These are phyloP conservation scores for Boletus reticuloceps DNA, from an alignment of 768 basidiomycete genomes.

Conservation along the genomic window DNA sequence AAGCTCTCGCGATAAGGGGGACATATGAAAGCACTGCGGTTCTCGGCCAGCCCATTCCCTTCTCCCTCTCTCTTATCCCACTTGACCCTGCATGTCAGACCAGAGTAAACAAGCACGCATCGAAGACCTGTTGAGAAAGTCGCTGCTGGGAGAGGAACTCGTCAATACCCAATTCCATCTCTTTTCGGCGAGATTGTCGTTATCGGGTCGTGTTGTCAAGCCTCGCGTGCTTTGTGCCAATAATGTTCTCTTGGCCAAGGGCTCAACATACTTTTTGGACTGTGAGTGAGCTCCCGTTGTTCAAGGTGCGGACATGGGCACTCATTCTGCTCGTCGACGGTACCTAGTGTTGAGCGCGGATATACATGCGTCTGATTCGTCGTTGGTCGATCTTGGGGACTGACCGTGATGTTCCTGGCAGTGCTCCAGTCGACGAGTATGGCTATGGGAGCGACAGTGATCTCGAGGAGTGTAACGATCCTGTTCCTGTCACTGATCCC, in stretches of 20 bases:
- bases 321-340: too few species aligned
- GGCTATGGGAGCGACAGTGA: not conserved
- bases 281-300: constrained; percentile 12
- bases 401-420: not conserved
- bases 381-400: not conserved
- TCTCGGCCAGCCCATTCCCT: too few species aligned
- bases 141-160: constrained; percentile 26
- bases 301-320: not conserved
- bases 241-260: constrained; percentile 21
- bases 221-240: constrained; percentile 30
- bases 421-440: not conserved
- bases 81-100: not conserved
- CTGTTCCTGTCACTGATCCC: too few species aligned
- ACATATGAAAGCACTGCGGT: too few species aligned
- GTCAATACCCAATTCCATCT: constrained; percentile 31
- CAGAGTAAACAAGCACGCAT: constrained; percentile 11
- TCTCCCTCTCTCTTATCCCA: not conserved
- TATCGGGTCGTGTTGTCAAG: constrained; percentile 4
- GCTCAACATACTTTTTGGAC: constrained; percentile 24
- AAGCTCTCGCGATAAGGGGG: too few species aligned
- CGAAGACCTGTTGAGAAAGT: constrained; percentile 23
- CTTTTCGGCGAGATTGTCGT: constrained; percentile 14
- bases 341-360: not conserved
- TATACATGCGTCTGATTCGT: not conserved
- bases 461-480: not conserved